Evolutionary conservation across 1,284 basidiomycete species (phyloP), one percentile per base, ranked within the genome.

Genomic region (Trametes polyzona): DNA sequence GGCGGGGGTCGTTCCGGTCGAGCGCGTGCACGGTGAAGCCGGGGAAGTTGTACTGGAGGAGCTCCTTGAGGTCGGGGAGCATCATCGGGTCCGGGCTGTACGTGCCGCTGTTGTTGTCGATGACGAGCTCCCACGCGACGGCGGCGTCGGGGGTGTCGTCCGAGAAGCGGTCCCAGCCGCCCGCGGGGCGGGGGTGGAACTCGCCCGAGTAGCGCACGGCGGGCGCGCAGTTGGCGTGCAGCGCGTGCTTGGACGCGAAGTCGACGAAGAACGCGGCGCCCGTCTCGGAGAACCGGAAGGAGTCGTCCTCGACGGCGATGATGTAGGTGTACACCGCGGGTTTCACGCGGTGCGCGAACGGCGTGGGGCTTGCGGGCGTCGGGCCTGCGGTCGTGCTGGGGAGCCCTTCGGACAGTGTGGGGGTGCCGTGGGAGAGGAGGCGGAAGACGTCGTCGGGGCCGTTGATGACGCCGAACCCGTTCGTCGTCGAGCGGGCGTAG

Each of bases 251-350:
- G n/a, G 86, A 88, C 23, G 84, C 88, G 67, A 90, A 90, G 71
- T 90, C 87, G 58, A 90, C 87, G 70, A 91, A 90, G 74, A 91
- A 91, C 17, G 87, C 83, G 1, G 89, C 88, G 10, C 88, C 88
- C 2, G 89, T 91, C 70, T 91, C 89, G 35, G 87, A 89, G 72
- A 91, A 91, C 9, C 89, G 82, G 62, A 90, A 80, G 2, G 86
- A 83, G 64, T 88, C 82, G 73, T 91, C 88, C 46, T 86, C 82
- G 11, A 78, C 74, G 11, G 83, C 80, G 68, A 91, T 85, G 67
- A 91, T 78, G 72, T 92, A 91, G 26, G 89, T 90, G 73, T 91
- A 91, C 23, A 90, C 83, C 0, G 87, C 86, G 41, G 88, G 88
- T 69, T 90, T 90, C 71, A 91, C 79, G 60, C 87, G 81, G 56